Percentiles rank a stretch among this genome's conserved stretches.
Conservation (phyloP, 2,329 filamentous ascomycete species). For the Ophiostoma himal-ulmi region DNA sequence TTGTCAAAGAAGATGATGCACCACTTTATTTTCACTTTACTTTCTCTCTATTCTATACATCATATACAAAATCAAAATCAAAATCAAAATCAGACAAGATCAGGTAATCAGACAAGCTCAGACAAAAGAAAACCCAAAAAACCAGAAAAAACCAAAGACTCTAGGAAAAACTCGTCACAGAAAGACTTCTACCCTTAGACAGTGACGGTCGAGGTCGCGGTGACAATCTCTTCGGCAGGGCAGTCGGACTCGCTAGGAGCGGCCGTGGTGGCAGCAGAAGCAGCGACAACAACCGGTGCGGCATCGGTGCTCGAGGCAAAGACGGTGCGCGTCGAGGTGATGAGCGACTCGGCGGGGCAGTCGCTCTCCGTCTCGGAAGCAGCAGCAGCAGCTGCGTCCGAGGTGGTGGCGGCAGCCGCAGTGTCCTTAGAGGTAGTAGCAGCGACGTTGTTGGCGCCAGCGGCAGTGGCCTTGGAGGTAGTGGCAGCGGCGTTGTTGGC, state of each 20-base stretch:
- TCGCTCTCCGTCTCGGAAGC: not conserved
- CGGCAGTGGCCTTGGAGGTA: not conserved
- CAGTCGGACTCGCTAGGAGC: conserved; percentile 20
- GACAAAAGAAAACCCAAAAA: not conserved
- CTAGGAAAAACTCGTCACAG: not conserved
- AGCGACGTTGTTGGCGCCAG: too few species aligned
- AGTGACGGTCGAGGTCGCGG: conserved; percentile 20
- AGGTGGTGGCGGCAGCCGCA: not conserved
- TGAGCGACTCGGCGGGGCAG: conserved; percentile 7
- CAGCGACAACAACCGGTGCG: not conserved
- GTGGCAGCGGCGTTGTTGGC: conserved; percentile 9
- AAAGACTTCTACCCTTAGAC: conserved; percentile 5
- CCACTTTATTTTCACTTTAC: not conserved
- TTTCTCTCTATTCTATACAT: not conserved
- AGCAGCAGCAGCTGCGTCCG: not conserved
- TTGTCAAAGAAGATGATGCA: not conserved
- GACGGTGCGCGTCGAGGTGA: not conserved
- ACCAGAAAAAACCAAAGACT: not conserved
- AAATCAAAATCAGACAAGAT: not conserved
- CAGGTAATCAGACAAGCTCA: not conserved
- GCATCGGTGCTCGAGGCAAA: conserved; percentile 12
- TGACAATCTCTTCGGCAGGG: conserved; percentile 22
- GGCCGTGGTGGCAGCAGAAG: conserved; percentile 11
- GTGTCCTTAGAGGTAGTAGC: not conserved
- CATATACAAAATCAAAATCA: not conserved